Conservation (phyloP, 2,329 filamentous ascomycete genomes). For the Venturia oleaginea region DNA sequence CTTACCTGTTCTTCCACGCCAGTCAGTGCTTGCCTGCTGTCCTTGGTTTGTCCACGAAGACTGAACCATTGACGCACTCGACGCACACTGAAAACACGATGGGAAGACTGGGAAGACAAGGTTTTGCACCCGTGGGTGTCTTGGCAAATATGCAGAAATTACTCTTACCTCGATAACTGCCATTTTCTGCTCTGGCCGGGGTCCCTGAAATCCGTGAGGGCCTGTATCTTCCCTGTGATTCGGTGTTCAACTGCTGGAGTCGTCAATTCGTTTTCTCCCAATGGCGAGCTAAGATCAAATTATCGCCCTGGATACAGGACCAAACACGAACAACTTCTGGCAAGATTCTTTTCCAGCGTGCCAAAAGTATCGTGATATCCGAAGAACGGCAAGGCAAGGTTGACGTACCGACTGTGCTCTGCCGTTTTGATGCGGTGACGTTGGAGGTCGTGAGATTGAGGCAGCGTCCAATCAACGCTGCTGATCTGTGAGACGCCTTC, state of each 20-base stretch:
- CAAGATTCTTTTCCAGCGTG: neutral
- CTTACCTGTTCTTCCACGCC: neutral
- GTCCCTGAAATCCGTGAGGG: neutral
- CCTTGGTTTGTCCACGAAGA: neutral
- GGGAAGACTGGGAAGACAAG: neutral
- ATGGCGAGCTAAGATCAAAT: neutral
- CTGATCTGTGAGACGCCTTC: neutral
- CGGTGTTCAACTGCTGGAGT: neutral
- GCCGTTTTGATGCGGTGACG: neutral
- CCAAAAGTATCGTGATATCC: neutral
- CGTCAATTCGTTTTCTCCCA: neutral
- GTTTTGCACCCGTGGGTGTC: neutral
- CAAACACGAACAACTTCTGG: neutral
- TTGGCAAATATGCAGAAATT: neutral
- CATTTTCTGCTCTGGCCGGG: neutral
- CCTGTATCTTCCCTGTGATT: slow-evolving; percentile 1
- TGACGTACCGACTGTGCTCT: slow-evolving; percentile 1
- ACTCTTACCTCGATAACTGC: slow-evolving; percentile 2
- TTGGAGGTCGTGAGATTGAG: slow-evolving; percentile 3
- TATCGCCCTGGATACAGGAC: no score
- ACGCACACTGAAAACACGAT: neutral
- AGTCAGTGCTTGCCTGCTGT: neutral
- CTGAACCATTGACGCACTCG: neutral
- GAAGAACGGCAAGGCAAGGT: neutral
- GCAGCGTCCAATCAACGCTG: slow-evolving; percentile 2